phyloP scores from a whole-genome alignment of 2,329 filamentous ascomycete species.

The Neospermospora avenae region DNA sequence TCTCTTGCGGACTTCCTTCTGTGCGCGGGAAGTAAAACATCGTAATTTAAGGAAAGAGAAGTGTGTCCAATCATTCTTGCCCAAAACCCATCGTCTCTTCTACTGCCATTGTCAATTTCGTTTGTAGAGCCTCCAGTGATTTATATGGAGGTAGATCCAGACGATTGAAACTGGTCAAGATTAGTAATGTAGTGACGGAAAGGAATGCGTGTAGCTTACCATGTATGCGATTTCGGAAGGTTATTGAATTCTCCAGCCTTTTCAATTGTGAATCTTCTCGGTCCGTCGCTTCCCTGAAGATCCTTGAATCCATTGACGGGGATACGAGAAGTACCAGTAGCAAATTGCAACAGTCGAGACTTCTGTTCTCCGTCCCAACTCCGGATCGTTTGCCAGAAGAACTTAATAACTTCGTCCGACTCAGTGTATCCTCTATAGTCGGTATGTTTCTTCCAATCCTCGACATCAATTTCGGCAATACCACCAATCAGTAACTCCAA shows the following conservation, averaged over 20 bases:
- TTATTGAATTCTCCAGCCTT: constrained; percentile 91
- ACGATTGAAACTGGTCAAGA: constrained; percentile 77
- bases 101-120: constrained; percentile 93
- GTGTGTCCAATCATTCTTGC: constrained; percentile 64
- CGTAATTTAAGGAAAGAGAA: constrained; percentile 21
- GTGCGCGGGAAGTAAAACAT: constrained; percentile 27
- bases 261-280: constrained; percentile 94
- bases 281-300: constrained; percentile 93
- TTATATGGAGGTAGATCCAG: constrained; percentile 95
- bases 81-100: constrained; percentile 99
- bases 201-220: constrained; percentile 55
- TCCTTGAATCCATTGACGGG: constrained; percentile 99
- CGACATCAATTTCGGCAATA: constrained; percentile 99
- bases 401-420: constrained; percentile 92
- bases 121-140: constrained; percentile 75
- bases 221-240: constrained; percentile 95
- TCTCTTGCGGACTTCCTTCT: constrained; percentile 13
- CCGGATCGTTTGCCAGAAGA: constrained; percentile 98
- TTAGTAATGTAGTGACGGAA: constrained; percentile 15
- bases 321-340: constrained; percentile 94
- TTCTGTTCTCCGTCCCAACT: constrained; percentile 99
- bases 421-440: constrained; percentile 99
- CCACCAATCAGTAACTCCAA: constrained; percentile 94
- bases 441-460: constrained; percentile 99
- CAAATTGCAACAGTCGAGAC: constrained; percentile 91